Evolutionary conservation across 1,284 basidiomycete genomes (phyloP), one percentile per base, ranked within the genome.

Genomic region (Leccinum pachyderme): DNA sequence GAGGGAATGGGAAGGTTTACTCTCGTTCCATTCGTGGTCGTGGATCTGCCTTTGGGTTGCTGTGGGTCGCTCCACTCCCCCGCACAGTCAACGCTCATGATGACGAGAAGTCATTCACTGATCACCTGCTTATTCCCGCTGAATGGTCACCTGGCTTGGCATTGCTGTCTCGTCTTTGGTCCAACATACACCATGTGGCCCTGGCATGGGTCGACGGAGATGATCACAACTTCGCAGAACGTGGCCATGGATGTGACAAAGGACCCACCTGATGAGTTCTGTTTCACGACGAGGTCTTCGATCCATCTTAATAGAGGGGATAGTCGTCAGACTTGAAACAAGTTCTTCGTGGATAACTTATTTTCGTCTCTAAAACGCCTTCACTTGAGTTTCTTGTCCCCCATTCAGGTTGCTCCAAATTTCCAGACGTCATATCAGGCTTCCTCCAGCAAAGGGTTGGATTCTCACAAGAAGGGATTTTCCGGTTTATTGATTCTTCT

Each of bases 401-500:
- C 47, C 32, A 22, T 54, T 37, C 18, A 35, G 45, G 25, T 43
- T 18, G 3, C 28, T 51, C 13, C 22, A n/a, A 18, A 11, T 33
- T 15, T 25, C 46, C 12, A 8, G 33, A 22, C 37, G 29, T 39
- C 28, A 39, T 37, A 35, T 44, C 32, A 52, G n/a, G 39, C 22
- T 43, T 44, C 43, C 25, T 44, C 25, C 8, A n/a, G 12, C 13
- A 18, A 44, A 22, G 39, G 18, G 22, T 41, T 24, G 7, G 9
- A 5, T 62, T 68, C 52, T 62, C 61, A 64, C 35, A 58, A 45
- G 28, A 58, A 51, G 69, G 56, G 47, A 58, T 62, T 58, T 66
- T 58, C 61, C 50, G 52, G 58, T 57, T 51, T 49, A 55, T 55
- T 27, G 47, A 62, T 62, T 64, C 66, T 64, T 63, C 53, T 70